Percentiles rank a stretch among this genome's conserved stretches.
phyloP scores from a whole-genome alignment of 2,329 filamentous ascomycete species.

The Apiospora saccharicola region DNA sequence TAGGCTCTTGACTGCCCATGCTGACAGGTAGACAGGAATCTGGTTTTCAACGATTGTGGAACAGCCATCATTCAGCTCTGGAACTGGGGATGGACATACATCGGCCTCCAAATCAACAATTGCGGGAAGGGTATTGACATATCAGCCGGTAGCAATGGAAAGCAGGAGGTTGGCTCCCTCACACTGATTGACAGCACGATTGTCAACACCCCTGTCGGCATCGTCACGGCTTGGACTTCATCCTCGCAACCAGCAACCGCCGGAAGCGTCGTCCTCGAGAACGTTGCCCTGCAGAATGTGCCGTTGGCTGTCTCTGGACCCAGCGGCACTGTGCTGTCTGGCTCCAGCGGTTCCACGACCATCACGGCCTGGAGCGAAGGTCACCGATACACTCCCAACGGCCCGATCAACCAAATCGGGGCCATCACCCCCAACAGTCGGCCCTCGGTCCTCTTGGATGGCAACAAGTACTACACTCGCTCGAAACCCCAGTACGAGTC shows the following conservation, averaged over 20 bases:
- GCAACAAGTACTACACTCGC: slow-evolving; percentile 62
- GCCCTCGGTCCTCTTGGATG: slow-evolving; percentile 61
- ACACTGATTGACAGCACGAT: slow-evolving; percentile 75
- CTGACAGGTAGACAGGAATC: slow-evolving; percentile 50
- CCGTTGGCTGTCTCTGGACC: slow-evolving; percentile 49
- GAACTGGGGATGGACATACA: slow-evolving; percentile 78
- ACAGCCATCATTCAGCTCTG: slow-evolving; percentile 74
- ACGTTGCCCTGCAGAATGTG: slow-evolving; percentile 48
- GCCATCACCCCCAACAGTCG: slow-evolving; percentile 51
- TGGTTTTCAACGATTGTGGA: slow-evolving; percentile 70
- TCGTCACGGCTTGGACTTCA: slow-evolving; percentile 66
- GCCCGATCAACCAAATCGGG: slow-evolving; percentile 55
- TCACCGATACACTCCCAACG: slow-evolving; percentile 62
- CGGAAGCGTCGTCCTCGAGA: slow-evolving; percentile 65
- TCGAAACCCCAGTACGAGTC: slow-evolving; percentile 77
- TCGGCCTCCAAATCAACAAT: slow-evolving; percentile 21
- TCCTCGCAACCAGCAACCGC: slow-evolving; percentile 52
- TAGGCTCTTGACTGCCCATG: background rate
- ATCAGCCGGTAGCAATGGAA: slow-evolving; percentile 52
- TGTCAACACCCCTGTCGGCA: slow-evolving; percentile 66
- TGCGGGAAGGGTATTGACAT: slow-evolving; percentile 68
- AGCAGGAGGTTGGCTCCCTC: slow-evolving; percentile 72
- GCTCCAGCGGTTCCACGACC: slow-evolving; percentile 58
- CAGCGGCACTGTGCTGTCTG: slow-evolving; percentile 59
- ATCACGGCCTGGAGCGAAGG: slow-evolving; percentile 74